Conservation (phyloP, 2,329 filamentous ascomycete species). For the Scytalidium lignicola region DNA sequence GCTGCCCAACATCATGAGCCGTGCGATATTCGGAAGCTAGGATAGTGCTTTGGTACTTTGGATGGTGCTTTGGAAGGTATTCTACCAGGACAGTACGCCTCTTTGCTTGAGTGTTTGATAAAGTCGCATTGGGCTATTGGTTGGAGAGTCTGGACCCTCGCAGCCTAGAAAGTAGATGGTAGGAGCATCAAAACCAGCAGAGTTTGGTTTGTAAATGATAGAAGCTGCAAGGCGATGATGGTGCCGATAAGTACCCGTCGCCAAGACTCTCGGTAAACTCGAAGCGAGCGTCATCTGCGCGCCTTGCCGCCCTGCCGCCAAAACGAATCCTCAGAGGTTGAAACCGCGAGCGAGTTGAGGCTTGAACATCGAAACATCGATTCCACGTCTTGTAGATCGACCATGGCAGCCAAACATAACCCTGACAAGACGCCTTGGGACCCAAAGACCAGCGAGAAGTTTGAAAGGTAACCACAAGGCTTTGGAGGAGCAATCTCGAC, state of each 20-base stretch:
- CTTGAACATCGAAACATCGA: not conserved
- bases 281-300: not conserved
- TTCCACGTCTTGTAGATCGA: not conserved
- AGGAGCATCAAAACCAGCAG: not conserved
- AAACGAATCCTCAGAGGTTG: too few species aligned
- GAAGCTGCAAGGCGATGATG: not conserved
- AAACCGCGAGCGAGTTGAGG: too few species aligned
- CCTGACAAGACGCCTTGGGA: constrained; percentile 41
- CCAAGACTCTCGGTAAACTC: not conserved
- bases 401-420: constrained; percentile 10
- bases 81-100: too few species aligned
- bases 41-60: not conserved
- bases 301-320: too few species aligned
- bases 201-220: not conserved
- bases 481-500: not conserved
- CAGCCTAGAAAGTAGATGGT: not conserved
- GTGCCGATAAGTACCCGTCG: not conserved
- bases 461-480: constrained; percentile 49
- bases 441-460: constrained; percentile 56
- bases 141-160: not conserved
- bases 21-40: not conserved
- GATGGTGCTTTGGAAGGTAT: too few species aligned
- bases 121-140: not conserved
- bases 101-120: too few species aligned
- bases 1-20: not conserved